Conservation (phyloP, 768 basidiomycete species). For the Roridomyces roridus region DNA sequence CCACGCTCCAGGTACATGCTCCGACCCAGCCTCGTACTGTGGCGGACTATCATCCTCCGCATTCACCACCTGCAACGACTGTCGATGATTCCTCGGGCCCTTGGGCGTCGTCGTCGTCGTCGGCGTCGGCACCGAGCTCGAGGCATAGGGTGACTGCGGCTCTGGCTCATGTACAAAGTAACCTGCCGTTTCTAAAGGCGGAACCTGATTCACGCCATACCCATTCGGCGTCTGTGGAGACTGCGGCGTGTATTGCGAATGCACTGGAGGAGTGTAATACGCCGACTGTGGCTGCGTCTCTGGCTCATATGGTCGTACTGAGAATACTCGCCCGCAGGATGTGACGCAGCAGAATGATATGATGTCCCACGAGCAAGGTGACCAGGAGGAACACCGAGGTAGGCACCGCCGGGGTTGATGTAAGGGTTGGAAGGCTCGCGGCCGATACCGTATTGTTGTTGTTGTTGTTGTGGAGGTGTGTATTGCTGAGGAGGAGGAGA, state of each 20-base stretch:
- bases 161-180: slow-evolving; percentile 7
- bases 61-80: slow-evolving; percentile 21
- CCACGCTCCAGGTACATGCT: slow-evolving; percentile 60
- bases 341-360: slow-evolving; percentile 60
- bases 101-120: slow-evolving; percentile 15
- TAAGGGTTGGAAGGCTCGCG: slow-evolving; percentile 34
- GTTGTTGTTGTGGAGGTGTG: slow-evolving; percentile 31
- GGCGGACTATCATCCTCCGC: slow-evolving; percentile 64
- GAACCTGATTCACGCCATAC: slow-evolving; percentile 55
- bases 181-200: slow-evolving; percentile 34
- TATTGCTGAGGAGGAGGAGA: slow-evolving; percentile 38
- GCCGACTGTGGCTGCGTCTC: slow-evolving; percentile 26
- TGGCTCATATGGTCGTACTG: slow-evolving; percentile 56
- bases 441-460: slow-evolving; percentile 34
- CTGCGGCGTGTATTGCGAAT: slow-evolving; percentile 56
- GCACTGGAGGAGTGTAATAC: slow-evolving; percentile 38
- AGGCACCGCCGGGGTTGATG: slow-evolving; percentile 36
- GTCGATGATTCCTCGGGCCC: slow-evolving; percentile 23
- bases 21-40: slow-evolving; percentile 62
- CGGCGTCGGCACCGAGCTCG: slow-evolving; percentile 19
- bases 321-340: slow-evolving; percentile 52
- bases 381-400: slow-evolving; percentile 44
- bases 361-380: slow-evolving; percentile 59
- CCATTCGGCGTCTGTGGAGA: slow-evolving; percentile 52
- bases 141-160: slow-evolving; percentile 32